These are phyloP conservation scores for Vitis hybrid DNA, from an alignment of 177 flowering plant species.

Conservation along the genomic window DNA sequence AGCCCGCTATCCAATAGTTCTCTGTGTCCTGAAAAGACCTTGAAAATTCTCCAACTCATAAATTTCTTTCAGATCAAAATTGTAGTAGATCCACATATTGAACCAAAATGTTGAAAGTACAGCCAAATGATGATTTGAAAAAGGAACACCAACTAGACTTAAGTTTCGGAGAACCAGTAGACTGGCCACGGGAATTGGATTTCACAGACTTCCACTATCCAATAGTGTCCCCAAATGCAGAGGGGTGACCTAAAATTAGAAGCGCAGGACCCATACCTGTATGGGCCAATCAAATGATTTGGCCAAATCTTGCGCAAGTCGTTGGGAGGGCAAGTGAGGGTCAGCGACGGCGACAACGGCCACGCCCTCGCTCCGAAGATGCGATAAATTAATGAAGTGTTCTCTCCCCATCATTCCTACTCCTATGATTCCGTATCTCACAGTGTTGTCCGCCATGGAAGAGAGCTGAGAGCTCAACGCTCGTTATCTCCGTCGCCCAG, in stretches of 20 bases:
- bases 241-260: too few relatives aligned
- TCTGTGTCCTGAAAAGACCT: conserved; percentile 79
- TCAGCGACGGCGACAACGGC: conserved; percentile 80
- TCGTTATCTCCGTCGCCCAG: too few relatives aligned
- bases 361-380: conserved; percentile 63
- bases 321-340: conserved; percentile 80
- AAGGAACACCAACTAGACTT: neutral
- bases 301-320: conserved; percentile 59
- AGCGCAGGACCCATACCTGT: conserved; percentile 36
- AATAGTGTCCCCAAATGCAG: too few relatives aligned
- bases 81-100: neutral
- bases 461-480: too few relatives aligned
- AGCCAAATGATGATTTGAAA: neutral
- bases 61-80: neutral
- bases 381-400: conserved; percentile 73
- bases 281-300: conserved; percentile 58
- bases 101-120: neutral
- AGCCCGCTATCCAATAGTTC: conserved; percentile 78
- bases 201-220: too few relatives aligned
- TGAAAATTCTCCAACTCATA: neutral
- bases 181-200: too few relatives aligned
- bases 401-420: conserved; percentile 92
- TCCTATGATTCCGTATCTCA: too few relatives aligned
- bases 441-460: too few relatives aligned
- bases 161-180: neutral